Evolutionary conservation across 1,139 yeast genomes (phyloP), one percentile per base, ranked within the genome.

Genomic region (Pichia sp.): DNA sequence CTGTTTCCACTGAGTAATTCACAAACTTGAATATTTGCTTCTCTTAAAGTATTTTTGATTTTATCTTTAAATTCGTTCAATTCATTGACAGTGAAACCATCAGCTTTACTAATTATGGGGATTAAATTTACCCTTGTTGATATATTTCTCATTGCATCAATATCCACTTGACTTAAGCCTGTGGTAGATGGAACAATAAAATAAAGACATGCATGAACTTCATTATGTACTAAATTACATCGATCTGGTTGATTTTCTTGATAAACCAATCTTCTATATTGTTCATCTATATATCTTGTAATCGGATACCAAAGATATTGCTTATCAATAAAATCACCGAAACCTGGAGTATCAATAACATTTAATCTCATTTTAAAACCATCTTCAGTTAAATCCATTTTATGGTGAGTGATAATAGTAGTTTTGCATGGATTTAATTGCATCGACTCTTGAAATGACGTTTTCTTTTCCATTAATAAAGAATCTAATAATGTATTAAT

Each of bases 301-400:
- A 92, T 85, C 49, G 97, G 96, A 64, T 81, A 81, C 97, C 97
- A 94, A 40, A 95, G 79, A 63, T 87, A 88, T 47, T 80, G 73
- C 68, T 89, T 92, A 70, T 92, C 87, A 63, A 90, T 81, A 48
- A 80, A 79, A 63, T 89, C 97, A 55, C 97, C 98, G 68, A 87
- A 92, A 0, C 97, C 97, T 26, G 96, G 96, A 18, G 97, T 83
- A 55, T 92, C 94, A 56, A 92, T 79, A 45, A 89, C 85, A 48
- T 85, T 86, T 58, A 92, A 76, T 53, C 80, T 82, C 63, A 92
- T 78, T 59, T 80, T 79, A 52, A 90, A 96, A 18, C 94, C 95
- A 61, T 86, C 88, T 70, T 92, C 97, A 56, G 73, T 75, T 37
- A 75, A 66, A 34, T 67, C 67, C 47, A 73, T 70, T 42, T 67